These are phyloP conservation scores for Hirschfeldia incana DNA, from an alignment of 345 rosid species.

Conservation along the genomic window DNA sequence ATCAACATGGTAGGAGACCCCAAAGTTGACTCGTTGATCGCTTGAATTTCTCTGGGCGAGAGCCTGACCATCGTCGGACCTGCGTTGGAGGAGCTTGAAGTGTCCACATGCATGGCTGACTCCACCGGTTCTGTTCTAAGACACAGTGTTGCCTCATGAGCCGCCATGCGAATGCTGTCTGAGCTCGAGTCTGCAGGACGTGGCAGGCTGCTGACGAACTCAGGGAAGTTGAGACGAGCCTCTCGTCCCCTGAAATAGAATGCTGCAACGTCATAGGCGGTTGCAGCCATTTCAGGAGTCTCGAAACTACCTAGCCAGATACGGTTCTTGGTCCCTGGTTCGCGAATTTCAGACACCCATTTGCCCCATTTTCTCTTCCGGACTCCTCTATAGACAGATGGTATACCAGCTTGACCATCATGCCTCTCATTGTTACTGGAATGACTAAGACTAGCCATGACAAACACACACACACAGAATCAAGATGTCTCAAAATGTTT, in stretches of 20 bases:
- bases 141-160: slow-evolving; percentile 62
- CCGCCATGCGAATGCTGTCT: slow-evolving; percentile 73
- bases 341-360: slow-evolving; percentile 95
- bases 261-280: slow-evolving; percentile 90
- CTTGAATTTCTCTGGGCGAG: slow-evolving; percentile 77
- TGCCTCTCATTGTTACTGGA: neutral
- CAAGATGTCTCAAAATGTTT: slow-evolving; percentile 1
- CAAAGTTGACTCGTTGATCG: slow-evolving; percentile 78
- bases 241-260: slow-evolving; percentile 69
- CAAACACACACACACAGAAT: neutral
- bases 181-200: slow-evolving; percentile 62
- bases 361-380: slow-evolving; percentile 94
- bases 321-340: slow-evolving; percentile 80
- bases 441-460: slow-evolving; percentile 31
- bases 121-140: slow-evolving; percentile 28
- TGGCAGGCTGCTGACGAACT: slow-evolving; percentile 53
- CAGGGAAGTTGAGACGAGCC: slow-evolving; percentile 86
- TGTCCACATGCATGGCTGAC: slow-evolving; percentile 27
- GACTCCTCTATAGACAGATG: slow-evolving; percentile 64
- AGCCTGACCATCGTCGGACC: slow-evolving; percentile 63
- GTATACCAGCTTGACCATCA: slow-evolving; percentile 25
- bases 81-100: slow-evolving; percentile 22
- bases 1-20: slow-evolving; percentile 84
- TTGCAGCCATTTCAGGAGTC: slow-evolving; percentile 91
- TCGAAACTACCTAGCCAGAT: slow-evolving; percentile 94